Percentiles rank a stretch among this genome's conserved stretches.
Evolutionary conservation across 768 basidiomycete species (phyloP).

Genomic region (Termitomyces sp.): DNA sequence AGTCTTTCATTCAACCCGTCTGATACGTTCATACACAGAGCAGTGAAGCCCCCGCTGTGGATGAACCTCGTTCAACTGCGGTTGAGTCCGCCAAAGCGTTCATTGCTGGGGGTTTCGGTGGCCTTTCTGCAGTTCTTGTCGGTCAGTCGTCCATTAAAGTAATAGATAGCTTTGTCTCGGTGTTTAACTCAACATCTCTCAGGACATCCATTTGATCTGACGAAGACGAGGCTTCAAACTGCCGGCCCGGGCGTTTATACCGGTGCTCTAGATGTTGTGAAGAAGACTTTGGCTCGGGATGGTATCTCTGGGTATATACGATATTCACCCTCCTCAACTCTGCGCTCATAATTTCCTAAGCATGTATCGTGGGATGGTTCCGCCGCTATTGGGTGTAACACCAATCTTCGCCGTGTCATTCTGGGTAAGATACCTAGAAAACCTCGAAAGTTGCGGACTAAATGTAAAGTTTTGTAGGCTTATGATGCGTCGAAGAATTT

Average conservation of each 20-base stretch:
- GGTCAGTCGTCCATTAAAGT: conserved; percentile 46
- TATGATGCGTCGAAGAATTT: conserved; percentile 91
- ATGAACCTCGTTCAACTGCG: conserved; percentile 33
- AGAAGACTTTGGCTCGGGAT: conserved; percentile 86
- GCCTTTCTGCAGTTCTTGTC: conserved; percentile 80
- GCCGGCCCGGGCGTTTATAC: conserved; percentile 84
- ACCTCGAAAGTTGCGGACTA: conserved; percentile 1
- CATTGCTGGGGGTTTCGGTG: conserved; percentile 91
- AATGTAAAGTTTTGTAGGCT: conserved; percentile 42
- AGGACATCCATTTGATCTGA: conserved; percentile 98
- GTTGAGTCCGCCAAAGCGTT: conserved; percentile 71
- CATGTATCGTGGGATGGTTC: conserved; percentile 89
- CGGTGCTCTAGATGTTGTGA: conserved; percentile 91
- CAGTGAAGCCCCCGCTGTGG: conserved; percentile 29
- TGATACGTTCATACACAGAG: conserved; percentile 16
- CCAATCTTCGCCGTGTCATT: conserved; percentile 98
- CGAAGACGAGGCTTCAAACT: conserved; percentile 94
- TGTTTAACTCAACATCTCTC: background rate
- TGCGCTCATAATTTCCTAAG: conserved; percentile 28
- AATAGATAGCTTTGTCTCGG: background rate
- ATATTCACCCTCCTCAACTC: background rate
- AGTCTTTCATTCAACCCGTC: background rate
- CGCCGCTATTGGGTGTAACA: conserved; percentile 90
- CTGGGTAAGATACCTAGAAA: conserved; percentile 58
- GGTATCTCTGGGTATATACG: conserved; percentile 72